Evolutionary conservation across 2,329 filamentous ascomycete species (phyloP).

Genomic region (Nemania abortiva): DNA sequence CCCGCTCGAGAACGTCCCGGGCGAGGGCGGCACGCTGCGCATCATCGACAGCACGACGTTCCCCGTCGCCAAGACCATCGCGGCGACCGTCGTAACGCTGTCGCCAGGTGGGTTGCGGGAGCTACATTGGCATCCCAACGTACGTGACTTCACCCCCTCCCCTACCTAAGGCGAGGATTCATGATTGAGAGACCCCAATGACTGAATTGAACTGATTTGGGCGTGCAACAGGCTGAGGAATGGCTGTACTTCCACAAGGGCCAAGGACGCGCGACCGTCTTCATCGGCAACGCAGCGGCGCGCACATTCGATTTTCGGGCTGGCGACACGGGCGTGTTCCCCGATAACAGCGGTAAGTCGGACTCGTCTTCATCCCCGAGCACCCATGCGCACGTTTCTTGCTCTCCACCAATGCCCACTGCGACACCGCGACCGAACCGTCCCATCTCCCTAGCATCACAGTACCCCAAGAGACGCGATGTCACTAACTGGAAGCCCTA

Average conservation of each 20-base stretch:
- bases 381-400: too few relatives aligned
- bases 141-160: constrained; percentile 51
- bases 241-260: constrained; percentile 79
- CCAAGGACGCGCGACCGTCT: constrained; percentile 71
- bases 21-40: constrained; percentile 70
- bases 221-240: constrained; percentile 67
- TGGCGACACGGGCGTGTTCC: constrained; percentile 77
- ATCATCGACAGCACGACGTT: constrained; percentile 77
- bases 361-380: not conserved
- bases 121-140: constrained; percentile 78
- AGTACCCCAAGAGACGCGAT: not conserved
- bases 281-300: constrained; percentile 70
- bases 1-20: constrained; percentile 67
- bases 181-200: not conserved
- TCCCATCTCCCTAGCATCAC: not conserved
- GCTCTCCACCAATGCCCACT: not conserved
- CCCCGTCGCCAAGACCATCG: constrained; percentile 73
- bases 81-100: constrained; percentile 72
- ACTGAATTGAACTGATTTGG: constrained; percentile 11
- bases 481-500: not conserved
- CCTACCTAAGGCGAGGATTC: too few relatives aligned
- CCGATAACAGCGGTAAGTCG: constrained; percentile 68
- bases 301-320: constrained; percentile 75
- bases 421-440: not conserved
- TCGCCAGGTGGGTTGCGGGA: constrained; percentile 73